Base-by-base conservation (phyloP, 495 filamentous ascomycete genomes). In the Hapsidospora chrysogenum region DNA sequence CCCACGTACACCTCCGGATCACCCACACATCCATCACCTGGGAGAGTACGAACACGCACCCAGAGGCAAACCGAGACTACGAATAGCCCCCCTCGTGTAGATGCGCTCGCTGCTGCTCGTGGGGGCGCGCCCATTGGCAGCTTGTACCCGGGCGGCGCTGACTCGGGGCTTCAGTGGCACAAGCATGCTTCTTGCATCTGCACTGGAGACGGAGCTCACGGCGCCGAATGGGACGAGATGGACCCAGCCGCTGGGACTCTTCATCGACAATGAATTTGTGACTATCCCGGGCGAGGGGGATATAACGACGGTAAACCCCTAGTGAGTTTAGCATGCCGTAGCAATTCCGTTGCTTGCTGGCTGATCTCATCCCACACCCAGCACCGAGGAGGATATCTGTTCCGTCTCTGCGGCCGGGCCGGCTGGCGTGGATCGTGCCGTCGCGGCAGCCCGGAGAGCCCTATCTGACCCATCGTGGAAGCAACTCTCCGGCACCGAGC, bases 231-330 rank as follows among this genome's bases (percentile, higher is more conserved):
- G 87, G 54, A 70, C 57, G 52, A 80, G 78, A 45, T 83, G 86
- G 54, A 65, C 61, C 3, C 80, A 87, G 59, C 80, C 78, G 9
- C 66, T 74, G 32, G 87, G 87, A 31, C 72, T 97, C 27, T 95
- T 95, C 58, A 95, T 97, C 61, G 92, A 93, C 62, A 94, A 94
- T 45, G 83, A 93, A 49, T 97, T 87, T 50, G 80, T 94, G 35
- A 69, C 76, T 42, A 76, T 80, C 40, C 79, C 70, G 56, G 74
- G 74, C 10, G 80, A 74, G 26, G 70, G 80, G 44, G 93, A 73
- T 51, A 68, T 97, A 25, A 68, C 73, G 6, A 71, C 72, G 17
- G 80, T 92, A 49, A 92, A 85, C 51, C 87, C 87, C 32, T 75
- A 76, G 81, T 92, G 66, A 45, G 70, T 58, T 13, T 35, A 17